Evolutionary conservation across 2,329 filamentous ascomycete species (phyloP), one percentile per base, ranked within the genome.

Genomic region (Hansfordia pulvinata): DNA sequence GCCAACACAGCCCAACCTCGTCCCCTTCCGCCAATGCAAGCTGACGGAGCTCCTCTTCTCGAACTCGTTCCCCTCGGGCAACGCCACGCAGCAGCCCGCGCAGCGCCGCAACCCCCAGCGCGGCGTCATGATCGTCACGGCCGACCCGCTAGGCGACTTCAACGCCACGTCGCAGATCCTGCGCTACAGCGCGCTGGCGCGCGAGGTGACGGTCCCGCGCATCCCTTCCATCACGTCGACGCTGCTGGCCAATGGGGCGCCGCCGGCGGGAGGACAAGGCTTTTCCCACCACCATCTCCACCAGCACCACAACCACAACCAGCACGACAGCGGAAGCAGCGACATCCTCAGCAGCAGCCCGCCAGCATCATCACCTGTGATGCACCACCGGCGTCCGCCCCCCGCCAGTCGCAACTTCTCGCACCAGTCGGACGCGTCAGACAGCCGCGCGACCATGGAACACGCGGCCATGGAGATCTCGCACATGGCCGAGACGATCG

Each of bases 81-180:
- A 62, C 27, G 43, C 57, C n/a, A 52, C 60, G 19, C 56, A 64
- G 30, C 37, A 50, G 2, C 40, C 52, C 10, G 56, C 28, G 33
- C 60, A 37, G 45, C 50, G 64, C 10, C 71, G 76, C 10, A 71
- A 74, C 35, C 80, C 84, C 0, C 90, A 96, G 47, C 86, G 80
- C 43, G 86, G 78, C 2, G 74, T 93, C 41, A 96, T 98, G 86
- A 80, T 98, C 30, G 88, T 96, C 10, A 93, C 88, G 0, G 90
- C 88, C 3, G 88, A 98, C 43, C 83, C 90, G 0, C 56, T 81
- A 9, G 88, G 90, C 19, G 90, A 98, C 51, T 94, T 86, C 60
- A 96, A 96, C 46, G 85, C 90, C 9, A 98, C 90, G 0, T 92
- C 83, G 5, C 90, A 96, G 46, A 96, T 98, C 34, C 62, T 98